Base-by-base conservation (phyloP, 2,329 filamentous ascomycete species). In the Septoria linicola region DNA sequence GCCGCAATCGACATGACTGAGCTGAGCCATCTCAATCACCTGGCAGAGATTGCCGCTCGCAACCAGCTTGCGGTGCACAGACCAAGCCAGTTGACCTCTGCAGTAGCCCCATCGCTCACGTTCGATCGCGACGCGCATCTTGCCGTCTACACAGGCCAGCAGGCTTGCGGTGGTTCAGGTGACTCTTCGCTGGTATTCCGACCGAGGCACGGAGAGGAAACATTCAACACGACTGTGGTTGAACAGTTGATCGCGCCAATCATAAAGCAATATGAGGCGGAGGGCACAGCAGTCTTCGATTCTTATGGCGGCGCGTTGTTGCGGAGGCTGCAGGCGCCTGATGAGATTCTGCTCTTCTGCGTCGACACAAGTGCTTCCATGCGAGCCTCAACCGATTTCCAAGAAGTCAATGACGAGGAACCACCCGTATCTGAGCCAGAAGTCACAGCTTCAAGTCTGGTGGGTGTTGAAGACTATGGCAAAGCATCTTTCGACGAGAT, bases 311-410 rank as follows among this genome's bases (percentile, higher is more conserved):
- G 62, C 13, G 54, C 59, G 1, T 53, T 56, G 13, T 53, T 64
- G 19, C 61, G 64, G 31, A 59, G 58, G 19, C 30, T 67, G 2
- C 59, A 62, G 8, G 39, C 54, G 11, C 68, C 70, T 13, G 67
- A 70, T 17, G 70, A 72, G 50, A 45, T 70, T 5, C 35, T 68
- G 3, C 61, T 71, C 39, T 63, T 71, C 36, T 67, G 63, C 43
- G 67, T 71, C 2, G 68, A 71, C 50, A 61, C 64, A 17, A 68
- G 65, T 35, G 43, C 55, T 1, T 69, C 66, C 30, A 72, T 71
- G 68, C 19, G 43, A 6, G 8, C 41, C 0, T 35, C 60, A 1
- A 67, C 65, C 7, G 66, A 63, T 17, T 69, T 71, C 46, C 25
- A 43, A 1, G 68, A 70, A 23, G 52, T 68, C 25, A 63, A 68